Base-by-base conservation (phyloP, 139 green algal species). In the Microglena sp. region DNA sequence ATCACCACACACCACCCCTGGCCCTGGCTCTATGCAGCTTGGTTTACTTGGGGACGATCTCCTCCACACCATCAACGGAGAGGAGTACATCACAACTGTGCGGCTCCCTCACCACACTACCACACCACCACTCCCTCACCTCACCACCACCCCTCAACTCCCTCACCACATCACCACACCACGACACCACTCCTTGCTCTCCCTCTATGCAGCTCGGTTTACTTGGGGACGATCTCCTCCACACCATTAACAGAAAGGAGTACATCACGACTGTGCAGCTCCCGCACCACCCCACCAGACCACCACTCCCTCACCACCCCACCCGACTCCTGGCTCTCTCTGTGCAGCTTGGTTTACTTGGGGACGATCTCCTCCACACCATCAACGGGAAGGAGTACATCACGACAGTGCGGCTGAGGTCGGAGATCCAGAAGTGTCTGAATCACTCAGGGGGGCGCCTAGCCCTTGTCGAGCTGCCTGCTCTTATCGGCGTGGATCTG, bases 371-470 rank as follows among this genome's bases (percentile, higher is more conserved):
- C 61, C 79, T 95, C 36, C 78, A 95, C 69, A 95, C 84, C 36
- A 75, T 87, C 4, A 93, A 90, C 66, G 90, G 90, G 26, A 80
- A 78, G 30, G 89, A 94, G 64, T 96, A 92, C 73, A 68, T 96
- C 15, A 96, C 90, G 0, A 68, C 67, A 11, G 77, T 82, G 7
- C 75, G 80, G 5, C 60, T 93, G 45, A 67, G 68, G 36, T 31
- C 27, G 0, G 87, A 95, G 56, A 73, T 92, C 22, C 53, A 64
- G 56, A 64, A n/a, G 7, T n/a, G 8, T 27, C 36, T 80, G 26
- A 53, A 44, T 27, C 68, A 75, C 18, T 64, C 82, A 5, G 89
- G 88, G 3, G 88, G 90, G 5, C 66, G 90, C 0, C 69, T 94
- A 1, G 66, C 87, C 1, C 62, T 96, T 32, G 84, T 89, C 45